Evolutionary conservation across 257 asterid genomes (phyloP).

Genomic region (Solanum peruvianum): DNA sequence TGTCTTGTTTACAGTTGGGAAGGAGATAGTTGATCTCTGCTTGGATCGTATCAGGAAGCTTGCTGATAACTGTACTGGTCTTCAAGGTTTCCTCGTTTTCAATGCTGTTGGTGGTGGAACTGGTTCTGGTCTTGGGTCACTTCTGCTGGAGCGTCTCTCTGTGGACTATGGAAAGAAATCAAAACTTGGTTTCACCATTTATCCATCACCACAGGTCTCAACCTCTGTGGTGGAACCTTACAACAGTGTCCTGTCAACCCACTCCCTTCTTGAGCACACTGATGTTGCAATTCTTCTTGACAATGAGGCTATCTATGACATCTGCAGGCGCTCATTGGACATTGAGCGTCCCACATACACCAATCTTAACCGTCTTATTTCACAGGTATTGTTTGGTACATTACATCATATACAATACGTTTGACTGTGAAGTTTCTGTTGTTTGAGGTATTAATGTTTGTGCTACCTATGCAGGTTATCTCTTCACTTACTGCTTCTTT

Average conservation of each 20-base stretch:
- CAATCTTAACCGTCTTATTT: conserved; percentile 17
- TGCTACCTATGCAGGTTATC: conserved; percentile 5
- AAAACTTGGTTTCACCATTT: conserved; percentile 18
- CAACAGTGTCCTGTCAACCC: conserved; percentile 18
- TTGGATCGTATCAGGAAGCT: conserved; percentile 15
- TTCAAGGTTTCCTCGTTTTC: conserved; percentile 13
- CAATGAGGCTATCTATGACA: conserved; percentile 2
- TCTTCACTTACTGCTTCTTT: conserved; percentile 17
- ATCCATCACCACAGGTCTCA: conserved; percentile 18
- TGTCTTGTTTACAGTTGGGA: conserved; percentile 5
- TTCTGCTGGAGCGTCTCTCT: conserved; percentile 13
- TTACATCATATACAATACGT: not conserved
- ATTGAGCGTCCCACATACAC: conserved; percentile 16
- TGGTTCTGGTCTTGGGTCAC: conserved; percentile 21
- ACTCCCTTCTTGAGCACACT: conserved; percentile 19
- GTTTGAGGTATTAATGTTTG: not conserved
- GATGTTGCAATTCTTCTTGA: conserved; percentile 12
- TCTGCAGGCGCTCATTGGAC: conserved; percentile 1
- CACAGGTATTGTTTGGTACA: conserved; percentile 2
- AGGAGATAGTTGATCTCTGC: conserved; percentile 21
- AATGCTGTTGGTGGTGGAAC: conserved; percentile 19
- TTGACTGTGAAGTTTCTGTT: not conserved
- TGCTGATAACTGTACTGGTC: conserved; percentile 15
- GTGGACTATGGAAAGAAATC: conserved; percentile 19
- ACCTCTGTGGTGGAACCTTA: conserved; percentile 18